Evolutionary conservation across 257 asterid genomes (phyloP), one percentile per base, ranked within the genome.

Genomic region (Perilla frutescens): DNA sequence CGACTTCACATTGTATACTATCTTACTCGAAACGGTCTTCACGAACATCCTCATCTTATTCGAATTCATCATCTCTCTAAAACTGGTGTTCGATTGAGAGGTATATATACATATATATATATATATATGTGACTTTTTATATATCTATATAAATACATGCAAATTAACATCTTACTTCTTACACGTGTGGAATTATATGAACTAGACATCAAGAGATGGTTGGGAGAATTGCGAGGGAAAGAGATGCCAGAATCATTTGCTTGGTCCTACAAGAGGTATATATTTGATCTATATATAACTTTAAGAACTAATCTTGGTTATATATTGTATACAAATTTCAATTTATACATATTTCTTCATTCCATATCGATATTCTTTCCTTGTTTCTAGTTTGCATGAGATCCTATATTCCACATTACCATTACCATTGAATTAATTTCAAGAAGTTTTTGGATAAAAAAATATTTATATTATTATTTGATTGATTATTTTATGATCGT

Each of bases 191-290:
- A 45, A 6, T 51, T 6, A 3, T 31, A 61, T 44, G 7, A 53
- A 48, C 0, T 62, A 93, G 98, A 93, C 50, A 76, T 93, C 66
- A 93, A 91, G 85, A 87, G 96, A 81, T 91, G 97, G 98, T 71
- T 93, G 81, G 87, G 88, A 40, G 93, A 88, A 63, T 76, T 93
- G 83, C 83, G 98, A 34, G 97, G 98, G 37, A 88, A 87, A 68
- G 91, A 88, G 75, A 88, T 91, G 96, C 90, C 97, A 0, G 92
- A 91, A 57, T 84, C 90, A 55, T 93, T 85, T 75, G 77, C 96
- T 66, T 93, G 98, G 98, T 91, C 98, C 1, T 93, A 84, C 73
- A 92, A 92, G 79, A 88, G 96, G 97, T 92, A 74, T 13, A 0
- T 40, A n/a, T 69, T 14, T 3, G 3, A 26, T 63, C 26, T 20